These are phyloP conservation scores for Delitschia confertaspora DNA, from an alignment of 495 filamentous ascomycete genomes.

Conservation along the genomic window DNA sequence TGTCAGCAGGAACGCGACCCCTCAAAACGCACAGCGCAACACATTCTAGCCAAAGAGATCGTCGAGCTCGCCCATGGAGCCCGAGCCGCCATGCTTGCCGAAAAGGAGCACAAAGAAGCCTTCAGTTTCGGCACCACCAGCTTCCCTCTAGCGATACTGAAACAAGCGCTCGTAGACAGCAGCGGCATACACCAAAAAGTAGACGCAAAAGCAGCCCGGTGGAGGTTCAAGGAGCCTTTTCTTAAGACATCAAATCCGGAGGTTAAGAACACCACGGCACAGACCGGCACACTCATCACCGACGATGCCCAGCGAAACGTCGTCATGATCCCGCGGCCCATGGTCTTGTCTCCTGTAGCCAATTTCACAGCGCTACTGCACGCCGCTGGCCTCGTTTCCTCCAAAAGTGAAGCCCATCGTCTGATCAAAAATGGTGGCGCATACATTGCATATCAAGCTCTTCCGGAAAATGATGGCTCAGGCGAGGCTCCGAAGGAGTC, in stretches of 20 bases:
- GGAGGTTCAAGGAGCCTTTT: too few species aligned
- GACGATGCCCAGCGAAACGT: constrained; percentile 36
- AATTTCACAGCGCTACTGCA: constrained; percentile 56
- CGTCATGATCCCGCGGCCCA: constrained; percentile 58
- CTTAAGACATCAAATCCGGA: too few species aligned
- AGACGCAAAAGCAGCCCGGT: too few species aligned
- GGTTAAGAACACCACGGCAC: too few species aligned
- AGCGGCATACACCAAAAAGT: too few species aligned
- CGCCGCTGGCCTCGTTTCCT: constrained; percentile 57
- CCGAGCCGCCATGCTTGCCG: constrained; percentile 12
- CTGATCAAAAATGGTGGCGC: constrained; percentile 52
- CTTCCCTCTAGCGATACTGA: constrained; percentile 12
- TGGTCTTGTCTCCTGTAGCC: constrained; percentile 51
- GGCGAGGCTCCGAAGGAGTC: not conserved
- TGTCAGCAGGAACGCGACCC: constrained; percentile 55
- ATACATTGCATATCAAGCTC: too few species aligned
- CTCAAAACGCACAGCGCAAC: constrained; percentile 66
- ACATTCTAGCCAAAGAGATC: constrained; percentile 70
- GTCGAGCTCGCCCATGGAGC: constrained; percentile 67
- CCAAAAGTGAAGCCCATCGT: constrained; percentile 57
- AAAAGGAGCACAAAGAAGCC: constrained; percentile 20
- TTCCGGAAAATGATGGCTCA: too few species aligned
- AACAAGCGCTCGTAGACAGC: too few species aligned
- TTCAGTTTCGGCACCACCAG: constrained; percentile 13
- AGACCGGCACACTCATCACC: too few species aligned